phyloP scores from a whole-genome alignment of 2,329 filamentous ascomycete genomes.

The Aspergillus ochraceus region DNA sequence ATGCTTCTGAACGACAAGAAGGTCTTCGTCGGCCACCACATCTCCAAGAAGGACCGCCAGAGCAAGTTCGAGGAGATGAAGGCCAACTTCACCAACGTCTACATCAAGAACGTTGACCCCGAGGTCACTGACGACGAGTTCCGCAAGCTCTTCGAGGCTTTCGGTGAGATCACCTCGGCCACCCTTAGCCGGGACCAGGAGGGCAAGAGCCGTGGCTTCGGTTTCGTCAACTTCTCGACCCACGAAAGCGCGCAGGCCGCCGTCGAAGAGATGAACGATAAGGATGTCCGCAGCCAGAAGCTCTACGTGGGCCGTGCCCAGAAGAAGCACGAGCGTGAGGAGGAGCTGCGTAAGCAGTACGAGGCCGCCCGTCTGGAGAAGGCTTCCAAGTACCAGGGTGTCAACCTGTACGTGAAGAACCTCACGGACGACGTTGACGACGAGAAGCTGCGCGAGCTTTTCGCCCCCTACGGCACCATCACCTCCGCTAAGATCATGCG shows the following conservation, averaged over 20 bases:
- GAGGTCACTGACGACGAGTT: slow-evolving; percentile 93
- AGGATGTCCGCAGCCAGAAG: slow-evolving; percentile 90
- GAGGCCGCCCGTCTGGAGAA: slow-evolving; percentile 97
- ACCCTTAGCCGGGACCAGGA: slow-evolving; percentile 87
- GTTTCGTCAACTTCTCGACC: slow-evolving; percentile 92
- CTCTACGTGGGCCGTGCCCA: slow-evolving; percentile 97
- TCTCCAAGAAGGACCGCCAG: slow-evolving; percentile 99
- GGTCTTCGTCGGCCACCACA: slow-evolving; percentile 98
- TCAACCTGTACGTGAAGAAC: slow-evolving; percentile 99
- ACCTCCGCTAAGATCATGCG: slow-evolving; percentile 99
- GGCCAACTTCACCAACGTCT: slow-evolving; percentile 99
- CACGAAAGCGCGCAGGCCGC: slow-evolving; percentile 84
- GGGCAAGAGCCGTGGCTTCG: slow-evolving; percentile 92
- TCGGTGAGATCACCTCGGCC: slow-evolving; percentile 91
- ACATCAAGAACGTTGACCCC: slow-evolving; percentile 93
- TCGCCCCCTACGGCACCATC: slow-evolving; percentile 87
- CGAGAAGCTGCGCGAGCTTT: slow-evolving; percentile 94
- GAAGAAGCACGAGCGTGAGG: slow-evolving; percentile 99
- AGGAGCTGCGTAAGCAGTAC: slow-evolving; percentile 98
- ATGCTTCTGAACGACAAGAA: slow-evolving; percentile 99
- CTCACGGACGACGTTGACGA: slow-evolving; percentile 95
- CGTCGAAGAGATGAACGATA: slow-evolving; percentile 88
- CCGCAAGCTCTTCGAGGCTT: slow-evolving; percentile 87
- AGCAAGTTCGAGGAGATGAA: slow-evolving; percentile 99
- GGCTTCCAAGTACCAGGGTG: slow-evolving; percentile 98